phyloP scores from a whole-genome alignment of 2,329 filamentous ascomycete genomes.

The Mollisiaceae sp. region DNA sequence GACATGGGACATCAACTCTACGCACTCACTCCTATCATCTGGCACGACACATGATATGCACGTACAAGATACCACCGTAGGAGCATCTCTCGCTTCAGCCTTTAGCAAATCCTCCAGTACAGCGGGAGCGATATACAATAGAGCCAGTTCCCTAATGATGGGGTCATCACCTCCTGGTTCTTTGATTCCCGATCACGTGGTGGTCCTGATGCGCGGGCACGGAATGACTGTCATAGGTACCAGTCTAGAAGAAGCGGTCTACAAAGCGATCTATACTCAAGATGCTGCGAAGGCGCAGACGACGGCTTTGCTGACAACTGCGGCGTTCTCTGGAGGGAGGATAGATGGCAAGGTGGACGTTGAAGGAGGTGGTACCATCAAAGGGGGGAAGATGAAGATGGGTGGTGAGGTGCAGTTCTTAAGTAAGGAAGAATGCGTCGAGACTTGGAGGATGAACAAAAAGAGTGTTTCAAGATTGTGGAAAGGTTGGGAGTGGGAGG shows the following conservation, averaged over 20 bases:
- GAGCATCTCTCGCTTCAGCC: neutral
- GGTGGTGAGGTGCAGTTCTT: constrained; percentile 19
- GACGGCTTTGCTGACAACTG: constrained; percentile 40
- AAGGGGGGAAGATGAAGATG: neutral
- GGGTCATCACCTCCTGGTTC: neutral
- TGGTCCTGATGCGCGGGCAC: constrained; percentile 52
- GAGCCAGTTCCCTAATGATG: constrained; percentile 34
- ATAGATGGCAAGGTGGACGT: neutral
- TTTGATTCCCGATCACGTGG: constrained; percentile 36
- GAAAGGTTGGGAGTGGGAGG: constrained; percentile 38
- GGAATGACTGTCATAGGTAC: constrained; percentile 47
- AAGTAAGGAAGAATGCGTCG: constrained; percentile 28
- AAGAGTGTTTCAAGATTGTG: constrained; percentile 37
- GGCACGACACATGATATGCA: neutral
- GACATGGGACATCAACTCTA: neutral
- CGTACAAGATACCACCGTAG: neutral
- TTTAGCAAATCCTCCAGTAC: constrained; percentile 9
- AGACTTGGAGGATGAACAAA: constrained; percentile 36
- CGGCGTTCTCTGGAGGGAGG: neutral
- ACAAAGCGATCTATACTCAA: constrained; percentile 49
- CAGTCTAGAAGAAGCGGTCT: constrained; percentile 47
- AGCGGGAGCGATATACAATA: constrained; percentile 39
- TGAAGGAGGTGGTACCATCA: neutral
- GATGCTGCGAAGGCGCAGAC: constrained; percentile 49
- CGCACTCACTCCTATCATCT: neutral